Conservation (phyloP, 768 basidiomycete species). For the Trametes cingulata region DNA sequence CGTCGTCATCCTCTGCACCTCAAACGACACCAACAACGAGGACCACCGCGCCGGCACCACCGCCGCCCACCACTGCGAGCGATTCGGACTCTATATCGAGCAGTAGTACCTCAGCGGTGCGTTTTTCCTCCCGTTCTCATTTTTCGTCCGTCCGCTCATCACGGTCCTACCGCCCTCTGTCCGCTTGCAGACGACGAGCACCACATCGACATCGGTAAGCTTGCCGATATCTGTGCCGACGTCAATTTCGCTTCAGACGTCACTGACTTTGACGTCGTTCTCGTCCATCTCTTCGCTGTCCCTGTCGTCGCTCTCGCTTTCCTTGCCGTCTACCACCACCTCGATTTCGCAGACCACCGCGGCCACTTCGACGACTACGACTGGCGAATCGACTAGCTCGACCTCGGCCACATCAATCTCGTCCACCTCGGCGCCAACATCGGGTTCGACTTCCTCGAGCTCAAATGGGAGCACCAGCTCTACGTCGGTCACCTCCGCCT, state of each 20-base stretch:
- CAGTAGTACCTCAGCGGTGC: not conserved
- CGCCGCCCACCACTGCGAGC: not conserved
- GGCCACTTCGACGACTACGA: not conserved
- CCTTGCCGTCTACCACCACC: not conserved
- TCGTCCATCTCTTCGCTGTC: not conserved
- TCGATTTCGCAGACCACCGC: not conserved
- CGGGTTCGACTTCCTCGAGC: not conserved
- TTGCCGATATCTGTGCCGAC: constrained; percentile 4
- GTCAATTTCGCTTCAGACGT: not conserved
- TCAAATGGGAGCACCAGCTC: not conserved
- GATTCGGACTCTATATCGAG: not conserved
- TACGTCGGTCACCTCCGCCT: not conserved
- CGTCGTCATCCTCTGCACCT: not conserved
- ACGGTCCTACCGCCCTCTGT: not conserved
- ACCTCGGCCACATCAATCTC: not conserved
- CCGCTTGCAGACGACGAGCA: not conserved
- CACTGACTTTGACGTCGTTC: not conserved
- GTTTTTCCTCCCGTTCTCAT: not conserved
- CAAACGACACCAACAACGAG: not conserved
- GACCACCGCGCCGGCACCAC: not conserved
- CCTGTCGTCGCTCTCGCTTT: not conserved
- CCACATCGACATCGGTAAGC: constrained; percentile 1
- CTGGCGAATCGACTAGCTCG: not conserved
- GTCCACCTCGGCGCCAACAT: not conserved
- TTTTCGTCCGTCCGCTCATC: not conserved